These are phyloP conservation scores for Lepidium africanum DNA, from an alignment of 345 rosid species.

Conservation along the genomic window DNA sequence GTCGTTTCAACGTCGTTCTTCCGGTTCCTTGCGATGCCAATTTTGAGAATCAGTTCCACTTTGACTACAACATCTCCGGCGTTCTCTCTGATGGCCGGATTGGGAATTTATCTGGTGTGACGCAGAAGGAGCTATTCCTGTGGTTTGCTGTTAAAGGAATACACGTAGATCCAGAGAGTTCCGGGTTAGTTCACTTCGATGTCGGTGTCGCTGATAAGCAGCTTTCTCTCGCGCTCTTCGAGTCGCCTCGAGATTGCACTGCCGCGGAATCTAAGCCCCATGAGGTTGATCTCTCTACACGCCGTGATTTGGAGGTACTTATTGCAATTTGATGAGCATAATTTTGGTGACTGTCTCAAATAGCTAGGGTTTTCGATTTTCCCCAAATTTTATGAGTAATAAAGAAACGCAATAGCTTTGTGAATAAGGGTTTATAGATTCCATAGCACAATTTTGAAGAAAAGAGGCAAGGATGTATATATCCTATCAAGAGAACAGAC, in stretches of 20 bases:
- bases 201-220: conserved; percentile 79
- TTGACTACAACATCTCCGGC: conserved; percentile 68
- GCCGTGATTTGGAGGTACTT: conserved; percentile 10
- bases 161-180: conserved; percentile 61
- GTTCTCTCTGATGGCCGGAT: conserved; percentile 49
- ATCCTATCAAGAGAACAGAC: not conserved
- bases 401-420: not conserved
- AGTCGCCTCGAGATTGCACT: conserved; percentile 72
- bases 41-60: conserved; percentile 76
- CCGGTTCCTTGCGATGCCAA: conserved; percentile 69
- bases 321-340: not conserved
- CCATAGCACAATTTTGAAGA: not conserved
- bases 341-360: not conserved
- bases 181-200: conserved; percentile 74
- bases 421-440: not conserved
- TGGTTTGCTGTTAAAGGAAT: conserved; percentile 81
- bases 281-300: not conserved
- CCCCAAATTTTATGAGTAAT: not conserved
- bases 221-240: conserved; percentile 71
- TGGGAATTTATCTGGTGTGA: conserved; percentile 62
- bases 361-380: conserved; percentile 3
- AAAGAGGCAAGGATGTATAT: not conserved
- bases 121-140: conserved; percentile 70
- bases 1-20: conserved; percentile 46
- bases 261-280: conserved; percentile 29